phyloP scores from a whole-genome alignment of 2,329 filamentous ascomycete species.

The Aspergillus oerlinghausenensis region DNA sequence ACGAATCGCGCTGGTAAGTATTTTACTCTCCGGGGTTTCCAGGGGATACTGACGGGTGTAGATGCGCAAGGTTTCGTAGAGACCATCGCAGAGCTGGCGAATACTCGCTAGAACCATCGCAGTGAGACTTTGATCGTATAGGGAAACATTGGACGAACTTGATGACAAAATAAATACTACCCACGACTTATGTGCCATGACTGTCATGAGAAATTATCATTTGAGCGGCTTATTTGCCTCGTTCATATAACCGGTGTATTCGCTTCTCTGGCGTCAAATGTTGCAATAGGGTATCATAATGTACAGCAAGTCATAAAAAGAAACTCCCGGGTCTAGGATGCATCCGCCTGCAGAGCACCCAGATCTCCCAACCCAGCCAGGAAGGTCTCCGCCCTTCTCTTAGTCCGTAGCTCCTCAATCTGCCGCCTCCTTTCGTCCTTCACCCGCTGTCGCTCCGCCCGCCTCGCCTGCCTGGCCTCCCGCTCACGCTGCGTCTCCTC shows the following conservation, averaged over 20 bases:
- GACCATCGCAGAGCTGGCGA: conserved; percentile 27
- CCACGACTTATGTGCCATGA: not conserved
- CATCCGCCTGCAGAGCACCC: conserved; percentile 11
- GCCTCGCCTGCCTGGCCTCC: conserved; percentile 52
- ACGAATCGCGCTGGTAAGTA: conserved; percentile 27
- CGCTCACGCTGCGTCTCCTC: conserved; percentile 63
- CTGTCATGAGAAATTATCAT: not conserved
- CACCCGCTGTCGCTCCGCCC: conserved; percentile 55
- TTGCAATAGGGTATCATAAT: conserved; percentile 8
- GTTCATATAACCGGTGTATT: not conserved
- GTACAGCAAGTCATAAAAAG: conserved; percentile 1
- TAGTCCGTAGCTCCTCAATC: conserved; percentile 52
- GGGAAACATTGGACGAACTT: not conserved
- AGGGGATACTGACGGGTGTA: conserved; percentile 11
- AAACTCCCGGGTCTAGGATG: not conserved
- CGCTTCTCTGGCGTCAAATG: not conserved
- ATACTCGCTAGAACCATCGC: not conserved
- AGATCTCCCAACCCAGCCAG: conserved; percentile 52
- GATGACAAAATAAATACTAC: not conserved
- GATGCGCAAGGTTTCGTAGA: conserved; percentile 38
- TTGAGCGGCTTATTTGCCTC: not conserved
- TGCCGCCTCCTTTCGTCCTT: conserved; percentile 55
- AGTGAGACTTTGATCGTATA: too few relatives aligned
- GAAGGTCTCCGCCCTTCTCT: conserved; percentile 69
- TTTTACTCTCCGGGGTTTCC: not conserved